A percentile compares a stretch with the other conserved stretches of the same genome.
These are phyloP conservation scores for Xylariales sp. DNA, from an alignment of 2,329 filamentous ascomycete species.

Conservation along the genomic window DNA sequence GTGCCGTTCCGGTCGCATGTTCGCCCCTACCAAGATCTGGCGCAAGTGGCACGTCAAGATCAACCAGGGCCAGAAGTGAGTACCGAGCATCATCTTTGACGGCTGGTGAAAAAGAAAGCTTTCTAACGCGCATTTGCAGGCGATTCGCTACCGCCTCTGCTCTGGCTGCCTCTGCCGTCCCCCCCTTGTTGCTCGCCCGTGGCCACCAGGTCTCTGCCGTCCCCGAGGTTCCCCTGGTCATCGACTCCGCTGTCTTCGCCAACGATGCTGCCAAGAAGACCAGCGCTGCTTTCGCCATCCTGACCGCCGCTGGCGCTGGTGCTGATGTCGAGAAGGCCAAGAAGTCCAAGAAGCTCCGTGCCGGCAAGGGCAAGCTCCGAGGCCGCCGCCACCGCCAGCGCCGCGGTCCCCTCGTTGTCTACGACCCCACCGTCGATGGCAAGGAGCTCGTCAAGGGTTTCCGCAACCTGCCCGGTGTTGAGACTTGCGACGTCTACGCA, in stretches of 20 bases:
- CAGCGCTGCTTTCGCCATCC: conserved; percentile 76
- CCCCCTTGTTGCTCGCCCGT: conserved; percentile 91
- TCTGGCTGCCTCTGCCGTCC: conserved; percentile 91
- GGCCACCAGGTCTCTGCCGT: conserved; percentile 92
- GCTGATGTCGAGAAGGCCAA: conserved; percentile 93
- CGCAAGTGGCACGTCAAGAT: conserved; percentile 99
- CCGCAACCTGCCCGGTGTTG: conserved; percentile 98
- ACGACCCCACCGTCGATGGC: conserved; percentile 92
- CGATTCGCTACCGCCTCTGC: conserved; percentile 98
- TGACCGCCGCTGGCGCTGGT: conserved; percentile 87
- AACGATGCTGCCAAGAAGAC: conserved; percentile 81
- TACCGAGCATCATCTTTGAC: conserved; percentile 15
- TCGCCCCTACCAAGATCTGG: conserved; percentile 99
- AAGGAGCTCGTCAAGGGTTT: conserved; percentile 91
- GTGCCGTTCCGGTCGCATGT: conserved; percentile 99
- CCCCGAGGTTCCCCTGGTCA: conserved; percentile 93
- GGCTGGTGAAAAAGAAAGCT: too few relatives aligned
- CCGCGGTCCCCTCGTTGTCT: conserved; percentile 95
- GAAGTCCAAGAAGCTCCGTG: conserved; percentile 92
- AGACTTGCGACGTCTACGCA: conserved; percentile 89
- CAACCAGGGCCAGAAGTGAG: conserved; percentile 96
- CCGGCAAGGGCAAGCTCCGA: conserved; percentile 98
- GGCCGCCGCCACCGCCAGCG: conserved; percentile 96
- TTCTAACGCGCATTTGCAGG: conserved; percentile 32
- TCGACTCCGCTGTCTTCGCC: conserved; percentile 87